Conservation (phyloP, 306 rosid species). For the Pueraria montana region DNA sequence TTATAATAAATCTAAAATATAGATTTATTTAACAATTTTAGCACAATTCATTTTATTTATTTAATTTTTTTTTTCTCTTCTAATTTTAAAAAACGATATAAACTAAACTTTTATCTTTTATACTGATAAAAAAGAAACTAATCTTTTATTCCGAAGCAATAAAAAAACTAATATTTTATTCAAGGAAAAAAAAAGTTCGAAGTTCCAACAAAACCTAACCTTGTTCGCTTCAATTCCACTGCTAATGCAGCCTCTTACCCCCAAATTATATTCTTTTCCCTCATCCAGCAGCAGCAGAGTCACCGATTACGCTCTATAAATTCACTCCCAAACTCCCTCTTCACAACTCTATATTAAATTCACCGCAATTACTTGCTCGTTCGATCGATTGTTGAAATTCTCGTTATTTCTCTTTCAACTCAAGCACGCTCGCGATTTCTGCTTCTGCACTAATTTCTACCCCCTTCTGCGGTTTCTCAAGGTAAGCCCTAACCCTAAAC, state of each 20-base stretch:
- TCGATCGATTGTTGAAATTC: background rate
- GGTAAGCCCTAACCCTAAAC: conserved; percentile 5
- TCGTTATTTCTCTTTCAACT: background rate
- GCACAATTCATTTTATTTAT: too few species aligned
- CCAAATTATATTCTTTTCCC: background rate
- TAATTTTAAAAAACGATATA: too few species aligned
- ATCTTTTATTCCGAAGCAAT: too few species aligned
- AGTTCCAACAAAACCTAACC: background rate
- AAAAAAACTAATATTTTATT: background rate
- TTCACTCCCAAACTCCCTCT: background rate
- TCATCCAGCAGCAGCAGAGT: background rate
- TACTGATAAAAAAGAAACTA: too few species aligned
- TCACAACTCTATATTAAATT: background rate
- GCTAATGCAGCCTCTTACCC: background rate
- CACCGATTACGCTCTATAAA: background rate
- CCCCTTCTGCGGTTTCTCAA: background rate
- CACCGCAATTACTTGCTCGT: background rate
- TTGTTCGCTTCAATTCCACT: background rate
- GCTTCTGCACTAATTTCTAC: background rate
- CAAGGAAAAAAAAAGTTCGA: background rate
- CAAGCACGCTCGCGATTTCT: background rate
- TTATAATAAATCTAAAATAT: too few species aligned
- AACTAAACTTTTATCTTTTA: too few species aligned
- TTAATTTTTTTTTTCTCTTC: too few species aligned
- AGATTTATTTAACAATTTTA: too few species aligned